Percentiles rank a stretch among this genome's conserved stretches.
phyloP scores from a whole-genome alignment of 2,329 filamentous ascomycete species.

The Aspergillus unguis region DNA sequence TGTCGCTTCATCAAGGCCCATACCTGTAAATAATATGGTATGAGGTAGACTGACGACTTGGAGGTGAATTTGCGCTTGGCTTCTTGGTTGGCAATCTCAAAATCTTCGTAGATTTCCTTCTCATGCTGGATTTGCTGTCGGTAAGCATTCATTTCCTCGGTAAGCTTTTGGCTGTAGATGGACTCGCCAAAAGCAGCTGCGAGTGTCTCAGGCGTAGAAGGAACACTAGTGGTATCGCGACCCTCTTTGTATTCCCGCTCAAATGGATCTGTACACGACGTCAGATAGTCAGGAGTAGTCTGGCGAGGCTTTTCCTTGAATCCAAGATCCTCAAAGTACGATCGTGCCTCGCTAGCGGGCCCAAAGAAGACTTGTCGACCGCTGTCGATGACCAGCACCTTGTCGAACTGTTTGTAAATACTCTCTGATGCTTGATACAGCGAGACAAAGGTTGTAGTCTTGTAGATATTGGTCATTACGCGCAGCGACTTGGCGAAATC shows the following conservation, averaged over 20 bases:
- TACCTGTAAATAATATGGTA: constrained; percentile 78
- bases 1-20: constrained; percentile 82
- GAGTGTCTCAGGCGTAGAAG: constrained; percentile 55
- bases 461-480: constrained; percentile 78
- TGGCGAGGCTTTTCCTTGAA: constrained; percentile 72
- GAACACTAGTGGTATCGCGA: constrained; percentile 1
- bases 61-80: constrained; percentile 71
- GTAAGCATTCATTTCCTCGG: constrained; percentile 67
- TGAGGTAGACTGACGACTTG: constrained; percentile 73
- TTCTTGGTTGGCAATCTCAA: constrained; percentile 70
- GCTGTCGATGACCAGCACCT: constrained; percentile 75
- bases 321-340: constrained; percentile 73
- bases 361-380: constrained; percentile 71
- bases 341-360: constrained; percentile 61
- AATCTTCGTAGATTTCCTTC: constrained; percentile 69
- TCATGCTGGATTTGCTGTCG: constrained; percentile 62
- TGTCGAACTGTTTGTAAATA: constrained; percentile 77
- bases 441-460: constrained; percentile 79
- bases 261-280: constrained; percentile 60
- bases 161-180: constrained; percentile 53
- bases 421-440: constrained; percentile 83
- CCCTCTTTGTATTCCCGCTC: constrained; percentile 11
- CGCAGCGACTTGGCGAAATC: constrained; percentile 68
- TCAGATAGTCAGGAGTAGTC: constrained; percentile 78
- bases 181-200: constrained; percentile 69